Evolutionary conservation across 108 stramenopile species (phyloP), one percentile per base, ranked within the genome.

Genomic region (Pseudonitzschia multistriata): DNA sequence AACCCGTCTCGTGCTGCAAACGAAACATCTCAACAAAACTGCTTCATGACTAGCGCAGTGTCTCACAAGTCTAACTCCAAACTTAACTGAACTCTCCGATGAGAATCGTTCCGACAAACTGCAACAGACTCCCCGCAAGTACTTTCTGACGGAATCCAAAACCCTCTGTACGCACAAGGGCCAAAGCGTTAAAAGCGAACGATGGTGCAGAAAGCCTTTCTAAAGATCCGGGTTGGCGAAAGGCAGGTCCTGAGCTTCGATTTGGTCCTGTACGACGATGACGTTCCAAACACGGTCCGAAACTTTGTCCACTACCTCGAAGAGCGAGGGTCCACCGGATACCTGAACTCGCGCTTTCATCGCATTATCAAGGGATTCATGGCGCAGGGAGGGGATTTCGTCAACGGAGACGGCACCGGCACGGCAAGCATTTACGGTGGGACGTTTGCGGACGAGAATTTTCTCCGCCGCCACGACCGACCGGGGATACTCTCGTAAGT

Each of bases 371-470:
- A 73, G 47, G 91, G 88, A 65, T 96, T 96, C 79, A 98, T 98
- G 96, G 88, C 90, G 33, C 97, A 98, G 81, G 96, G 94, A 13
- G 97, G 97, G 3, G 98, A 98, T 82, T 97, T 95, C 73, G 70
- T 82, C n/a, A 74, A 81, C 29, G 80, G 85, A 48, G 91, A 97
- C 71, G 97, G 97, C 40, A 95, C 95, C 14, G 94, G 93, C 27
- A 82, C 87, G 17, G 62, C 85, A 36, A 77, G 78, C 28, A 84
- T 90, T 37, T 90, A 84, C 62, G 57, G 57, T 3, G 45, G 55
- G 10, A n/a, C 45, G 5, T 98, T 98, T 82, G 66, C 74, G 7
- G 98, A 98, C 72, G 96, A 97, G 77, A 86, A 87, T 49, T 94
- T 94, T 73, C 27, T 67, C 0, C 82, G 90, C 42, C 56, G 70